Base-by-base conservation (phyloP, 805 yeast species). In the Pichia paraexigua region DNA sequence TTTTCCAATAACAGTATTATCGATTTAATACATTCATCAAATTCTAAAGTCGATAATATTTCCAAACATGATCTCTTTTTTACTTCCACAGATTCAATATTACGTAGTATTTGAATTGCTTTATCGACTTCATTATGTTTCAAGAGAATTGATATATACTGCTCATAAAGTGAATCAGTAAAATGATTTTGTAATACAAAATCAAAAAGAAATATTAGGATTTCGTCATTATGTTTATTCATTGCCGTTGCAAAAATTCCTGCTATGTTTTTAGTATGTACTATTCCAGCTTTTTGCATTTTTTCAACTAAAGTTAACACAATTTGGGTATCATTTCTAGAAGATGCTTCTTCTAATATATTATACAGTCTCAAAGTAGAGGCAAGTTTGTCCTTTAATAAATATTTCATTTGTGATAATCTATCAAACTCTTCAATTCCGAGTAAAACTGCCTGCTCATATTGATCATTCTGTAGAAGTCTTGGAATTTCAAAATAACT, bases 371-470 rank as follows among this genome's bases (percentile, higher is more conserved):
- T 47, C 17, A 60, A 44, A 1, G 41, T 35, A 5, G 30, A 51
- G 20, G 54, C 41, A 2, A 51, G 6, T 21, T 41, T 43, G 4
- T 45, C 46, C 5, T 30, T 30, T 5, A 22, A 43, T 5, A 48
- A 25, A 13, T n/a, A 17, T 20, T 24, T 20, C 2, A 10, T 30
- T 24, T 45, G 20, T 7, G 45, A 43, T 11, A 49, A 15, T 30
- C 22, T 27, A 8, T 49, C 41, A 41, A 47, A 53, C 18, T 53
- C 43, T 18, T 48, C 41, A 21, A 56, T 17, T 5, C 56, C 52
- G 11, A 41, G 21, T 28, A 53, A 45, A 3, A 39, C 40, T 2
- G 69, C 67, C 46, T 51, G 48, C 44, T 62, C 65, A 47, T 63
- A 63, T 37, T 60, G 56, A 12, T 54, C 57, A 30, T 51, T 46